Conservation (phyloP, 305 asterid species). For the Fraxinus sp. region DNA sequence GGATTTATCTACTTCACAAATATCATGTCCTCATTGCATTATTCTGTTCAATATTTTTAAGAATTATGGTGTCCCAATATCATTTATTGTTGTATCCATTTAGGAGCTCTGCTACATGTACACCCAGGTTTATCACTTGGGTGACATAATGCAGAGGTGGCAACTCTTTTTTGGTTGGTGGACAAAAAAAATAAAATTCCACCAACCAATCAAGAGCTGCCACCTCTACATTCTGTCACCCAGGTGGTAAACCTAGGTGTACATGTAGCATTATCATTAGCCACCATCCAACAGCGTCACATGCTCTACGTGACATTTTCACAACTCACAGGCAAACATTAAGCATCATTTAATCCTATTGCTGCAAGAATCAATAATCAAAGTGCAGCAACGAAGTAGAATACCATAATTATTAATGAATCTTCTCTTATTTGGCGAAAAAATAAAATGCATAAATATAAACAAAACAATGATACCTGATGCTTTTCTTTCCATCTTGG, state of each 20-base stretch:
- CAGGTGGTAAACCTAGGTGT: too few relatives aligned
- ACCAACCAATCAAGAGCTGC: too few relatives aligned
- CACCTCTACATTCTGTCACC: too few relatives aligned
- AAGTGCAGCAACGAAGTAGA: background rate
- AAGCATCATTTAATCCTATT: background rate
- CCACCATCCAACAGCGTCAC: background rate
- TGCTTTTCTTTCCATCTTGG: constrained; percentile 99
- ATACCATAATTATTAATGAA: background rate
- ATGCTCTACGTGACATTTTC: background rate
- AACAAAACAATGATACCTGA: constrained; percentile 54
- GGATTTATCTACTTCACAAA: background rate
- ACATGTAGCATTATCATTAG: background rate
- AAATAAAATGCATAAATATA: background rate
- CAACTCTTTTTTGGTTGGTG: too few relatives aligned
- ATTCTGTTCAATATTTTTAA: background rate
- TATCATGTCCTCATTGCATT: background rate
- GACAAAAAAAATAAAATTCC: too few relatives aligned
- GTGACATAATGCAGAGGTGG: too few relatives aligned
- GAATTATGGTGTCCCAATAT: background rate
- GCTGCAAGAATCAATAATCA: background rate
- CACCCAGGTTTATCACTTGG: too few relatives aligned
- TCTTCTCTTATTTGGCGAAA: background rate
- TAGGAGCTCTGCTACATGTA: background rate
- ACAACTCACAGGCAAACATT: background rate
- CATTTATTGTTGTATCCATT: background rate